A percentile compares a stretch with the other conserved stretches of the same genome.
Conservation (phyloP, 345 rosid species). For the Populus tremula region DNA sequence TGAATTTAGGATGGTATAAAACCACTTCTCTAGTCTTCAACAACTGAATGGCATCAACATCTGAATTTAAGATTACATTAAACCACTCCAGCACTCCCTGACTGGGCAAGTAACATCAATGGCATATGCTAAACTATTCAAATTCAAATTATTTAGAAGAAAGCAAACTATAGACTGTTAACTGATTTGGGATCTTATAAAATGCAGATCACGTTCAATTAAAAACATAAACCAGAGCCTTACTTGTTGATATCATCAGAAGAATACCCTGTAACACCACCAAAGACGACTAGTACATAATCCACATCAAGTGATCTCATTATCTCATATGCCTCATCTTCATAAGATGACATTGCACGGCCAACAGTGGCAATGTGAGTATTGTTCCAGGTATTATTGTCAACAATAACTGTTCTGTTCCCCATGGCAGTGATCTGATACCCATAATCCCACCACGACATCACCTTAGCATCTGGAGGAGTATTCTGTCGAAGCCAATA, state of each 20-base stretch:
- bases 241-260: constrained; percentile 99
- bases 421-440: constrained; percentile 99
- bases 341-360: constrained; percentile 98
- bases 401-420: constrained; percentile 97
- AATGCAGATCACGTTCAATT: neutral
- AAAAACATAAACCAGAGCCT: constrained; percentile 23
- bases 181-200: neutral
- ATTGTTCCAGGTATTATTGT: constrained; percentile 99
- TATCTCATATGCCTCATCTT: constrained; percentile 92
- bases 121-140: neutral
- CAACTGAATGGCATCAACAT: neutral
- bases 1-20: neutral
- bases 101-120: neutral
- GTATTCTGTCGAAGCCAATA: constrained; percentile 98
- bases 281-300: constrained; percentile 94
- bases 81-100: neutral
- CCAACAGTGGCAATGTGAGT: constrained; percentile 99
- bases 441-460: constrained; percentile 99
- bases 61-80: neutral
- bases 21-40: too few relatives aligned
- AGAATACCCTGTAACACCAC: constrained; percentile 98
- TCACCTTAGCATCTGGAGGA: constrained; percentile 91
- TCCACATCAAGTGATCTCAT: constrained; percentile 96
- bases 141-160: neutral
- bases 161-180: neutral